Percentiles rank a stretch among this genome's conserved stretches.
Evolutionary conservation across 192 early-diverging fungal species (phyloP).

Genomic region (Blastocladiella britannica): DNA sequence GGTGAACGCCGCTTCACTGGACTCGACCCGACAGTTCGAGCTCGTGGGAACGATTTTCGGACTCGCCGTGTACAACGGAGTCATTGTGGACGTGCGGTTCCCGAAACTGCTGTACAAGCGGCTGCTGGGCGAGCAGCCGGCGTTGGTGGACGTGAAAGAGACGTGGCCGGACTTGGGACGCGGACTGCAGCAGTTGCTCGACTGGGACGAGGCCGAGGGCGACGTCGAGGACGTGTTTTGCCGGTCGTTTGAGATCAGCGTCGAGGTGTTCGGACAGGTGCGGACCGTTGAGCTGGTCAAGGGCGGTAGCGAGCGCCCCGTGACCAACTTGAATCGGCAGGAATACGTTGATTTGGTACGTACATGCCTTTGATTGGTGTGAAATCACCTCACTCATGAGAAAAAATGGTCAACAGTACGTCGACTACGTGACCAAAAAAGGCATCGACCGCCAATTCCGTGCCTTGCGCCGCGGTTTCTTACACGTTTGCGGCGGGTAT

Average conservation of each 20-base stretch:
- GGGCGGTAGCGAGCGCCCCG: constrained; percentile 39
- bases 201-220: constrained; percentile 45
- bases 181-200: constrained; percentile 58
- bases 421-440: constrained; percentile 41
- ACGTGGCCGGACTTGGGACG: constrained; percentile 34
- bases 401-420: no score
- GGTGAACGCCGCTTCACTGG: constrained; percentile 45
- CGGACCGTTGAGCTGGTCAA: constrained; percentile 37
- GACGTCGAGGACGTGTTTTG: constrained; percentile 67
- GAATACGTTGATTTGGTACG: constrained; percentile 53
- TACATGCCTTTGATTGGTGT: no score
- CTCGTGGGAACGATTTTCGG: constrained; percentile 78
- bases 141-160: constrained; percentile 19
- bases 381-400: no score
- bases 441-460: constrained; percentile 36
- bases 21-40: constrained; percentile 41
- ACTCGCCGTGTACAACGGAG: constrained; percentile 72
- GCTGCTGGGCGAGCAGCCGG: constrained; percentile 24
- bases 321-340: constrained; percentile 53
- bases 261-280: constrained; percentile 25
- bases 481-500: constrained; percentile 43
- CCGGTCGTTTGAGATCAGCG: constrained; percentile 68
- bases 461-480: constrained; percentile 60
- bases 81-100: constrained; percentile 51
- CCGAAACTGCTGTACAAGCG: constrained; percentile 55